Evolutionary conservation across 371 early-diverging fungal species (phyloP).

Genomic region (Parasitella parasitica): DNA sequence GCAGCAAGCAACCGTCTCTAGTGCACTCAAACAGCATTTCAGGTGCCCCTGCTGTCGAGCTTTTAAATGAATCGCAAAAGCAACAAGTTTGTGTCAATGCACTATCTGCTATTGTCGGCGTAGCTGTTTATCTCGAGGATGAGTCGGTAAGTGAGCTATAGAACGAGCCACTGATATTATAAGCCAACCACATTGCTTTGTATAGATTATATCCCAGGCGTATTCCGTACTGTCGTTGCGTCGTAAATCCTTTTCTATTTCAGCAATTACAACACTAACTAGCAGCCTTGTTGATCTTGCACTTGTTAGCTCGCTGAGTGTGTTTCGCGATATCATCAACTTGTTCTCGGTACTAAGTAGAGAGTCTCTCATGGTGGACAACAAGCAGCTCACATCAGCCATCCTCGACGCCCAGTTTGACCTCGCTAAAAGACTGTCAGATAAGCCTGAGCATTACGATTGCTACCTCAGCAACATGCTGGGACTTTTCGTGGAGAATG

Average conservation of each 20-base stretch:
- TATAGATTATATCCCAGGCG: slow-evolving; percentile 59
- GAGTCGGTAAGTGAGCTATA: slow-evolving; percentile 43
- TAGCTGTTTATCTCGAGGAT: slow-evolving; percentile 61
- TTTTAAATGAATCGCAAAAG: slow-evolving; percentile 45
- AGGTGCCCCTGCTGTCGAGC: slow-evolving; percentile 32
- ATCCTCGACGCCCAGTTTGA: slow-evolving; percentile 29
- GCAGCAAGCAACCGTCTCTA: not conserved
- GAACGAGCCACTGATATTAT: not conserved
- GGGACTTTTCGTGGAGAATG: slow-evolving; percentile 70
- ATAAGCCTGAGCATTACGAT: slow-evolving; percentile 58
- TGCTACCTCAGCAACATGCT: slow-evolving; percentile 59
- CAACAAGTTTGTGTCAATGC: slow-evolving; percentile 60
- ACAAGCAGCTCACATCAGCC: slow-evolving; percentile 46
- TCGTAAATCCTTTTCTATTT: slow-evolving; percentile 50
- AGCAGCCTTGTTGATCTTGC: slow-evolving; percentile 61
- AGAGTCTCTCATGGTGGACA: slow-evolving; percentile 41
- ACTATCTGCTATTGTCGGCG: slow-evolving; percentile 61
- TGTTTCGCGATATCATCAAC: slow-evolving; percentile 57
- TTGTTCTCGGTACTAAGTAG: slow-evolving; percentile 52
- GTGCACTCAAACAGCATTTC: slow-evolving; percentile 27
- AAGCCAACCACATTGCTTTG: not conserved
- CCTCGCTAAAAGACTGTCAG: slow-evolving; percentile 55
- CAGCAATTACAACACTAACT: slow-evolving; percentile 53
- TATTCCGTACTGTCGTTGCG: slow-evolving; percentile 64
- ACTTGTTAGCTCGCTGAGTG: slow-evolving; percentile 48